Conservation (phyloP, 1,284 basidiomycete species). For the Boletus smithii region DNA sequence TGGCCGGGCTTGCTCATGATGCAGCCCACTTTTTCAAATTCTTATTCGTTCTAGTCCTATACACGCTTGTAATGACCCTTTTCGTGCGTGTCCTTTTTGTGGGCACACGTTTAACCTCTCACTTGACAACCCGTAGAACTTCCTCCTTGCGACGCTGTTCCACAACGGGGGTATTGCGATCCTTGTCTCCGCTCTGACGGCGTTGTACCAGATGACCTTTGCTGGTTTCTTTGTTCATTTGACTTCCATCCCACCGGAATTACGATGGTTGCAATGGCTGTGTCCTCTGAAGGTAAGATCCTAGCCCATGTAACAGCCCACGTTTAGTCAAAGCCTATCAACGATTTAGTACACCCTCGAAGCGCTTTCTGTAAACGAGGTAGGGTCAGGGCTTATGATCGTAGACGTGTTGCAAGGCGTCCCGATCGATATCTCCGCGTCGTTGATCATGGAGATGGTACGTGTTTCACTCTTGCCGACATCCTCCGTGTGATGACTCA, state of each 20-base stretch:
- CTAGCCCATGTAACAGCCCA: too few species aligned
- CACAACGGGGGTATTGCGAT: conserved; percentile 85
- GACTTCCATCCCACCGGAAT: conserved; percentile 71
- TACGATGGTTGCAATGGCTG: conserved; percentile 85
- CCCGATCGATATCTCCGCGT: conserved; percentile 73
- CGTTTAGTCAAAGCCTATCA: conserved; percentile 40
- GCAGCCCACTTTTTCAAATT: conserved; percentile 81
- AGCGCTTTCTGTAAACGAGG: conserved; percentile 85
- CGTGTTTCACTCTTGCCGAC: conserved; percentile 22
- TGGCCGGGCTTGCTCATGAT: conserved; percentile 78
- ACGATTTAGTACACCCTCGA: conserved; percentile 67
- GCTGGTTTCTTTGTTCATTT: conserved; percentile 87
- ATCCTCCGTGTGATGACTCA: not conserved
- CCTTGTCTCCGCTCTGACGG: conserved; percentile 71
- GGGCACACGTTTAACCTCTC: not conserved
- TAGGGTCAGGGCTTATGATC: conserved; percentile 81
- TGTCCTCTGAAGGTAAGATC: conserved; percentile 50
- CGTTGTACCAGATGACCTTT: conserved; percentile 81
- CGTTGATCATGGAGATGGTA: conserved; percentile 78
- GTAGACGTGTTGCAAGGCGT: conserved; percentile 77
- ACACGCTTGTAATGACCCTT: conserved; percentile 77
- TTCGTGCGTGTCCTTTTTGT: conserved; percentile 52
- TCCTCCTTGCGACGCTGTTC: conserved; percentile 79
- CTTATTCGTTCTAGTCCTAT: conserved; percentile 73
- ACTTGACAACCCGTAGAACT: conserved; percentile 58